Percentiles rank a stretch among this genome's conserved stretches.
Conservation (phyloP, 768 basidiomycete species). For the Tubosaeta sp. region DNA sequence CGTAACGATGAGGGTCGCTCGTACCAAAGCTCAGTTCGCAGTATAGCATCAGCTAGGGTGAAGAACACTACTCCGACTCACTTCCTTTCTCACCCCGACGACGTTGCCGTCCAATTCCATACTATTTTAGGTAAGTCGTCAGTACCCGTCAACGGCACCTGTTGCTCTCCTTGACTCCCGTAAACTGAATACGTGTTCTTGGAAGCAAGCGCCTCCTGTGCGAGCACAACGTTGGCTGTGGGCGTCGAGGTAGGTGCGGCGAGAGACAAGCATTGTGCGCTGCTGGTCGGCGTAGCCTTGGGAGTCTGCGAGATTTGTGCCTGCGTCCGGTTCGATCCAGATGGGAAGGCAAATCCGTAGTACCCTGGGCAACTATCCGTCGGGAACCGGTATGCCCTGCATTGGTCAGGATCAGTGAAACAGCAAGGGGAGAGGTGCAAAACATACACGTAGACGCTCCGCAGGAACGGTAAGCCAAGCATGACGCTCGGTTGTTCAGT, state of each 20-base stretch:
- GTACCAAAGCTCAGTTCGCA: background rate
- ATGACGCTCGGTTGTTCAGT: constrained; percentile 11
- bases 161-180: constrained; percentile 1
- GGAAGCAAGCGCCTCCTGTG: constrained; percentile 5
- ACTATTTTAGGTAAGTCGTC: constrained; percentile 14
- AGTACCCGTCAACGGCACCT: constrained; percentile 10
- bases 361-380: constrained; percentile 27
- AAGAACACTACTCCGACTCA: background rate
- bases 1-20: background rate
- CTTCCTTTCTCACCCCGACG: background rate
- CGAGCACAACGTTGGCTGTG: constrained; percentile 11
- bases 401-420: background rate
- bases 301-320: constrained; percentile 28
- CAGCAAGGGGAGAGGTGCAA: background rate
- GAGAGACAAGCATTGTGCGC: constrained; percentile 23
- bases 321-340: constrained; percentile 25
- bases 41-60: background rate
- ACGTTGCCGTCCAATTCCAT: constrained; percentile 20
- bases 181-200: constrained; percentile 13
- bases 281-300: constrained; percentile 23
- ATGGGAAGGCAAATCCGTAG: constrained; percentile 30
- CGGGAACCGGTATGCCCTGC: constrained; percentile 31
- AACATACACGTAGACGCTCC: constrained; percentile 31
- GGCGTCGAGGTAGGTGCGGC: constrained; percentile 28
- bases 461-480: constrained; percentile 27